Evolutionary conservation across 2,329 filamentous ascomycete species (phyloP), one percentile per base, ranked within the genome.

Genomic region (Fusarium phyllophilum): DNA sequence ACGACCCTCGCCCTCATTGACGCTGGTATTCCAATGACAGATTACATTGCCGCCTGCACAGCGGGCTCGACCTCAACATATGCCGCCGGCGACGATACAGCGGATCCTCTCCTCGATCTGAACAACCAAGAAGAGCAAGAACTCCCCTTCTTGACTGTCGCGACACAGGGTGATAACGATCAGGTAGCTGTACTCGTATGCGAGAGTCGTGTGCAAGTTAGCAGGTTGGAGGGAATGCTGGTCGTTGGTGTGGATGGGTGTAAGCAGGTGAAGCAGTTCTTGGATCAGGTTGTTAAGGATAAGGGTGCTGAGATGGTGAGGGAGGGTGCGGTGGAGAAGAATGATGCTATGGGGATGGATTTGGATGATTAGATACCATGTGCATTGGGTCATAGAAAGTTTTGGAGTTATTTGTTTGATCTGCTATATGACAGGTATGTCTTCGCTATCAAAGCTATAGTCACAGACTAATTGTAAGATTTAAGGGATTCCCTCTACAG

Each of bases 1-100:
- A 90, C 93, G 1, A 97, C 96, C 0, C 89, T 99, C 18, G 96
- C 96, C 0, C 90, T 98, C 29, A 92, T 98, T 71, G 96, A 99
- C 81, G 96, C 96, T 2, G 96, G 96, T 59, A 92, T 99, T 26
- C 96, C 96, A 31, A 98, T 98, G 95, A 91, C 91, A 6, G 94
- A 97, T 80, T 97, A 98, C 80, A 89, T 98, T 6, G 91, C 92
- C 29, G 94, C 95, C 11, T 97, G 94, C 83, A 97, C 95, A 2
- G 93, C 94, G 0, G 96, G 95, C 8, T 93, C 92, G 20, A 94
- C 93, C 0, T 91, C 91, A 0, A 89, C 90, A 1, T 89, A 92
- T 75, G 86, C 89, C 1, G 86, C 87, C 4, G 89, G 89, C 63
- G 91, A 93, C 78, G 92, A 93, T 67, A 81, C 81, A 7, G 92